Conservation (phyloP, 2,329 filamentous ascomycete species). For the Ophiocordyceps unilateralis region DNA sequence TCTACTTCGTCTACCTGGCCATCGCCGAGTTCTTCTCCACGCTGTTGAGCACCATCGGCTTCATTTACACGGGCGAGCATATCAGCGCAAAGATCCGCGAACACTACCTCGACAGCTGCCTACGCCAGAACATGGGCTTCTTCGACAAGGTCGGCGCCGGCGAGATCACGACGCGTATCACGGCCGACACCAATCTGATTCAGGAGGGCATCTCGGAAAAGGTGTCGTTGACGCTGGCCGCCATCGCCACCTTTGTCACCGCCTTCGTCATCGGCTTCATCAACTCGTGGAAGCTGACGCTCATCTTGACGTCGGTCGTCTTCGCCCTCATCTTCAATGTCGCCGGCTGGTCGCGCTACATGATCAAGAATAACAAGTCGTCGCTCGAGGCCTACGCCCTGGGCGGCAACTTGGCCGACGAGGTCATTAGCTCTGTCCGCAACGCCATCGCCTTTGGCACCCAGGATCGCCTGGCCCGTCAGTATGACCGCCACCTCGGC, state of each 20-base stretch:
- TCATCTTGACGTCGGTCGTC: constrained; percentile 39
- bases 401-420: constrained; percentile 50
- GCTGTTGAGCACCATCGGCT: constrained; percentile 56
- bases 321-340: constrained; percentile 36
- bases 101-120: constrained; percentile 67
- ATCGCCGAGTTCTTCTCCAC: constrained; percentile 38
- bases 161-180: constrained; percentile 88
- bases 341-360: constrained; percentile 32
- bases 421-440: constrained; percentile 39
- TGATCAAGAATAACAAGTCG: constrained; percentile 29
- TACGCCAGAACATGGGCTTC: constrained; percentile 80
- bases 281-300: constrained; percentile 39
- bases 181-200: constrained; percentile 80
- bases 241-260: constrained; percentile 63
- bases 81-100: constrained; percentile 64
- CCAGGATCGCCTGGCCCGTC: constrained; percentile 32
- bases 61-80: constrained; percentile 75
- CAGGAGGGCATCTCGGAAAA: constrained; percentile 92
- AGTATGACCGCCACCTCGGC: constrained; percentile 37
- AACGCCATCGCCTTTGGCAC: constrained; percentile 48
- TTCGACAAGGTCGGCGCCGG: constrained; percentile 88
- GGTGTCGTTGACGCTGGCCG: constrained; percentile 59
- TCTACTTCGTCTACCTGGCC: constrained; percentile 50
- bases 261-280: constrained; percentile 37
- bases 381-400: constrained; percentile 37